phyloP scores from a whole-genome alignment of 2,329 filamentous ascomycete genomes.

The Apiospora hydei region DNA sequence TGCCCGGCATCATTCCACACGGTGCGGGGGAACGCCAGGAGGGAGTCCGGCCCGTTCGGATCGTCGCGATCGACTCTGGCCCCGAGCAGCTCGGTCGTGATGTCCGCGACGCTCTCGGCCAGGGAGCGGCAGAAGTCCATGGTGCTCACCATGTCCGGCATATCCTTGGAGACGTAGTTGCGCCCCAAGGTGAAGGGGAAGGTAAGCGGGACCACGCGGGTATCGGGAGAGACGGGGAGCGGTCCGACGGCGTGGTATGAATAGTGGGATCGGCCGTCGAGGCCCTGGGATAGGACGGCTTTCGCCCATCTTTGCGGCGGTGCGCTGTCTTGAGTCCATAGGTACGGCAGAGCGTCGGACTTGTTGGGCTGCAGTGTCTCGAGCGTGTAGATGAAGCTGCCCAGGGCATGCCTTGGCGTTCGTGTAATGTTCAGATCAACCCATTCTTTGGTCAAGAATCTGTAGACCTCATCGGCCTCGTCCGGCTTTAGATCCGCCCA shows the following conservation, averaged over 20 bases:
- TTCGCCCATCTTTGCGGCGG: slow-evolving; percentile 52
- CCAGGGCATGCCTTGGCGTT: slow-evolving; percentile 14
- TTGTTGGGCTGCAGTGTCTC: slow-evolving; percentile 57
- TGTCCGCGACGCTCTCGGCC: slow-evolving; percentile 43
- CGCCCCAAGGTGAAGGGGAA: slow-evolving; percentile 46
- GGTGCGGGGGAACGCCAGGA: slow-evolving; percentile 45
- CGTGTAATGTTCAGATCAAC: slow-evolving; percentile 23
- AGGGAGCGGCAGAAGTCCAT: slow-evolving; percentile 46
- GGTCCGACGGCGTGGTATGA: slow-evolving; percentile 58
- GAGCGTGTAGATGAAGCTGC: slow-evolving; percentile 32
- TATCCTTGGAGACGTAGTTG: slow-evolving; percentile 50
- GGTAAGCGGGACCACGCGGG: slow-evolving; percentile 47
- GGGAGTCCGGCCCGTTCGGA: slow-evolving; percentile 49
- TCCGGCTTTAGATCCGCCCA: neutral
- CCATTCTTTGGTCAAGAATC: slow-evolving; percentile 23
- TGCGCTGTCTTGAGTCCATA: slow-evolving; percentile 46
- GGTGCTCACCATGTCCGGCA: slow-evolving; percentile 47
- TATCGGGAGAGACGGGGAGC: slow-evolving; percentile 44
- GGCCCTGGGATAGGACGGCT: slow-evolving; percentile 48
- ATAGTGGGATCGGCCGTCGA: slow-evolving; percentile 46
- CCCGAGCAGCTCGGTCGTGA: slow-evolving; percentile 53
- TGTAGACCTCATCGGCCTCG: slow-evolving; percentile 16
- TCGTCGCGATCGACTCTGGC: slow-evolving; percentile 46
- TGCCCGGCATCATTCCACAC: slow-evolving; percentile 49
- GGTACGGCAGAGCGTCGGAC: slow-evolving; percentile 52